Evolutionary conservation across 2,329 filamentous ascomycete genomes (phyloP).

Genomic region (Neonectria magnoliae): DNA sequence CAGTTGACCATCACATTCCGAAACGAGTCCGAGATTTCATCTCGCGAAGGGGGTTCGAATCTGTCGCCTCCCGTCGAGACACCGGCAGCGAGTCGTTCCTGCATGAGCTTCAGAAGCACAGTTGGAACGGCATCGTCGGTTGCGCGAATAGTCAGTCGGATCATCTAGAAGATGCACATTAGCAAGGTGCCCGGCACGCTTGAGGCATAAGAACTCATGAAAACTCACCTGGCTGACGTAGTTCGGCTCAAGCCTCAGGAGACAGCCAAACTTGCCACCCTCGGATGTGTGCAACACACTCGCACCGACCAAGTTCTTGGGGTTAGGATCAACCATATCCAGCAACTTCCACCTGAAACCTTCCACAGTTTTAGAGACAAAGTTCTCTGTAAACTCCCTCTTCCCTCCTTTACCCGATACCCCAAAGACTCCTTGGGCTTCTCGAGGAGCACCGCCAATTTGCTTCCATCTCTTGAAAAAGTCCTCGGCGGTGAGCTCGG

Average conservation of each 20-base stretch:
- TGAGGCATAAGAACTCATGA: neutral
- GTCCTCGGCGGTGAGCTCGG: conserved; percentile 86
- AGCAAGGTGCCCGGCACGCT: conserved; percentile 14
- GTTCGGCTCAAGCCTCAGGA: conserved; percentile 94
- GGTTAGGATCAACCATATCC: conserved; percentile 87
- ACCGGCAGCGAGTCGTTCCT: conserved; percentile 76
- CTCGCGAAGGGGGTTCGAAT: conserved; percentile 53
- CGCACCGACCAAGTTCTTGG: conserved; percentile 92
- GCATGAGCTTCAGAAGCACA: conserved; percentile 85
- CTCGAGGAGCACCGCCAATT: conserved; percentile 87
- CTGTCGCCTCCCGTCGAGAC: conserved; percentile 53
- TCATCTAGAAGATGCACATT: conserved; percentile 73
- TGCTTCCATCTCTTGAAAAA: conserved; percentile 99
- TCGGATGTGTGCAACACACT: conserved; percentile 85
- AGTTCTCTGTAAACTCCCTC: conserved; percentile 74
- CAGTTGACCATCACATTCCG: conserved; percentile 64
- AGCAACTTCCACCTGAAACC: conserved; percentile 92
- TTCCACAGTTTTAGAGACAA: conserved; percentile 77
- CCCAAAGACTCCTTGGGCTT: conserved; percentile 88
- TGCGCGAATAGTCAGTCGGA: conserved; percentile 90
- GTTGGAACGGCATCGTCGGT: conserved; percentile 90
- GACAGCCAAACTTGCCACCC: conserved; percentile 91
- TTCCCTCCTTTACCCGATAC: conserved; percentile 61
- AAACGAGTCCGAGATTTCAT: conserved; percentile 66
- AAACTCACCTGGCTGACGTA: conserved; percentile 85